Base-by-base conservation (phyloP, 2,329 filamentous ascomycete genomes). In the Elsinoe australis region DNA sequence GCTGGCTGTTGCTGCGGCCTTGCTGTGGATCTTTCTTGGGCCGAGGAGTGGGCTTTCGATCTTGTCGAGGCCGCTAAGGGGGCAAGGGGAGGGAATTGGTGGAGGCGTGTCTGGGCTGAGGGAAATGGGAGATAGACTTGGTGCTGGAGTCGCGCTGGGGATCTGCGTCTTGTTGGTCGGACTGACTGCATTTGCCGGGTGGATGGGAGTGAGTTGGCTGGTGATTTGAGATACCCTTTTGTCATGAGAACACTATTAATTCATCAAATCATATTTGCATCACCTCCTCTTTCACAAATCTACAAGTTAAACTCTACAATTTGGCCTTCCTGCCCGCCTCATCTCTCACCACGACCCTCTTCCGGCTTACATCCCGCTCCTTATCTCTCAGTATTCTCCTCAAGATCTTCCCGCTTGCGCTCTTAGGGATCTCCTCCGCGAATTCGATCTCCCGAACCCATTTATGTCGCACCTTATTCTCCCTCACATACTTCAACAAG, bases 331-430 rank as follows among this genome's bases (percentile, higher is more conserved):
- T 59, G 44, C 46, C 44, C 5, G 24, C 45, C 9, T 29, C 48
- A 31, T 64, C 62, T 45, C 58, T 56, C 1, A 64, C 61, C 7
- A 62, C 56, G 4, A 64, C 44, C 2, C 62, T 61, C 10, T 56
- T 36, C 55, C 56, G 26, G 31, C 33, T 34, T 24, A 54, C 38
- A 47, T 44, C 45, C 67, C 65, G 61, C 33, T 65, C 67, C 56
- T 63, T 59, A 41, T 76, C 70, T 52, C 70, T 73, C 57, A 82
- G 61, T 44, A 85, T 56, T 17, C 83, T 70, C 41, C 82, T 71
- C 59, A 87, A 63, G 49, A 87, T 85, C 75, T 87, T 87, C 7
- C 84, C 83, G 57, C 78, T 83, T 0, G 82, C 75, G 59, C 79
- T 84, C 72, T 87, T 87, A 9, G 84, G 84, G 18, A 88, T 78